Evolutionary conservation across 352 stramenopile species (phyloP).

Genomic region (Pythium dissimile): DNA sequence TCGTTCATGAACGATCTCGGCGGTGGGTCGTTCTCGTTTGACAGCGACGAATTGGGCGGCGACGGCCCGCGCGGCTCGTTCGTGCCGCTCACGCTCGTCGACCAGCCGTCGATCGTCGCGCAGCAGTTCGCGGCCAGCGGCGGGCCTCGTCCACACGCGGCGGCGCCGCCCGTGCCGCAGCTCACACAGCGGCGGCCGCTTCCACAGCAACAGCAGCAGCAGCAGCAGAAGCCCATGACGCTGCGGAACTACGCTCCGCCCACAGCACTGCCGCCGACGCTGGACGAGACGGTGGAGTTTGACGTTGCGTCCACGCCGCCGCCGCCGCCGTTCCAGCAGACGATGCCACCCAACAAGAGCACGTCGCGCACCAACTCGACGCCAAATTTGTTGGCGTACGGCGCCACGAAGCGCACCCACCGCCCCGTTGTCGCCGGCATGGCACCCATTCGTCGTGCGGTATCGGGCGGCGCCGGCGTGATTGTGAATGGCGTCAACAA

Average conservation of each 20-base stretch:
- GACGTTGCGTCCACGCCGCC: not conserved
- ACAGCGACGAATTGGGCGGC: not conserved
- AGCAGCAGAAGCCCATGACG: slow-evolving; percentile 7
- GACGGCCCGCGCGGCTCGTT: slow-evolving; percentile 18
- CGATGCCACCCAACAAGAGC: not conserved
- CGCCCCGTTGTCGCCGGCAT: slow-evolving; percentile 15
- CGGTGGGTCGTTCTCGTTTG: slow-evolving; percentile 5
- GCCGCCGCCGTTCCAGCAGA: not conserved
- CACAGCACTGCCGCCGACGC: not conserved
- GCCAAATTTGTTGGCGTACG: slow-evolving; percentile 23
- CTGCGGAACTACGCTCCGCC: slow-evolving; percentile 10
- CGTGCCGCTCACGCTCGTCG: slow-evolving; percentile 13
- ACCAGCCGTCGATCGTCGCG: slow-evolving; percentile 14
- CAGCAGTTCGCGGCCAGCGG: slow-evolving; percentile 4
- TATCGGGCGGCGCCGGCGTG: slow-evolving; percentile 8
- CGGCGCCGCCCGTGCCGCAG: slow-evolving; percentile 11
- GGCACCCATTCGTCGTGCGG: slow-evolving; percentile 12
- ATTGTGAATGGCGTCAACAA: slow-evolving; percentile 18
- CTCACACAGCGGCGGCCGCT: slow-evolving; percentile 7
- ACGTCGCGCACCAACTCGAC: slow-evolving; percentile 10
- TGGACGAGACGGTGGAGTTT: slow-evolving; percentile 10
- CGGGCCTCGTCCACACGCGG: not conserved
- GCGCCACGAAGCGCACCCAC: slow-evolving; percentile 23
- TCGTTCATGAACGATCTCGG: slow-evolving; percentile 18
- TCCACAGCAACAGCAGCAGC: not conserved